Evolutionary conservation across 2,329 filamentous ascomycete genomes (phyloP).

Genomic region (Phaeosphaeriaceae sp.): DNA sequence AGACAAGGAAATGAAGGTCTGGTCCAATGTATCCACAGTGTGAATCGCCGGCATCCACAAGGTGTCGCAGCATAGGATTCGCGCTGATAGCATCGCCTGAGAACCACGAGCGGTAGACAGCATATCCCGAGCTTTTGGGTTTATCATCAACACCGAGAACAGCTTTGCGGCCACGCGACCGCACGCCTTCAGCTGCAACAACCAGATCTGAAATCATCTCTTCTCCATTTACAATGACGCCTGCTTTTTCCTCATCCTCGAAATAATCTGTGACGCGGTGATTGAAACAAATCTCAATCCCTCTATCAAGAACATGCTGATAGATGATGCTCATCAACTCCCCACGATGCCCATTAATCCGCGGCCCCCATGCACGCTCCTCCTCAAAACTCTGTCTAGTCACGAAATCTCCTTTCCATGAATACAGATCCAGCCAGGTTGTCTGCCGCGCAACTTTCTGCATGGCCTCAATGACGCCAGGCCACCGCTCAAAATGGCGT

Average conservation of each 20-base stretch:
- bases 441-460: slow-evolving; percentile 58
- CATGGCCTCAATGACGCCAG: slow-evolving; percentile 56
- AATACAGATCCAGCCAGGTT: slow-evolving; percentile 66
- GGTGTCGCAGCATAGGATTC: slow-evolving; percentile 35
- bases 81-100: slow-evolving; percentile 31
- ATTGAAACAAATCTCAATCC: slow-evolving; percentile 61
- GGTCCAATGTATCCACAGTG: slow-evolving; percentile 43
- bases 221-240: slow-evolving; percentile 58
- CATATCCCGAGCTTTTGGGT: slow-evolving; percentile 60
- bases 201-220: slow-evolving; percentile 56
- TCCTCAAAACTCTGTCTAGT: slow-evolving; percentile 57
- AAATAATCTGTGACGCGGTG: slow-evolving; percentile 61
- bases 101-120: slow-evolving; percentile 58
- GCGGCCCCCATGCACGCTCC: slow-evolving; percentile 53
- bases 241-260: slow-evolving; percentile 59
- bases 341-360: slow-evolving; percentile 66
- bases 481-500: slow-evolving; percentile 62
- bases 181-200: slow-evolving; percentile 61
- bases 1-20: slow-evolving; percentile 46
- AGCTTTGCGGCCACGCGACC: slow-evolving; percentile 58
- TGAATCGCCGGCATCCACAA: slow-evolving; percentile 40
- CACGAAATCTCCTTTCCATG: slow-evolving; percentile 67
- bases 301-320: slow-evolving; percentile 59
- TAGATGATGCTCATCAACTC: slow-evolving; percentile 66
- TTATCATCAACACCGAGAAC: slow-evolving; percentile 61